Evolutionary conservation across 2,329 filamentous ascomycete species (phyloP).

Genomic region (Diaporthe helianthi): DNA sequence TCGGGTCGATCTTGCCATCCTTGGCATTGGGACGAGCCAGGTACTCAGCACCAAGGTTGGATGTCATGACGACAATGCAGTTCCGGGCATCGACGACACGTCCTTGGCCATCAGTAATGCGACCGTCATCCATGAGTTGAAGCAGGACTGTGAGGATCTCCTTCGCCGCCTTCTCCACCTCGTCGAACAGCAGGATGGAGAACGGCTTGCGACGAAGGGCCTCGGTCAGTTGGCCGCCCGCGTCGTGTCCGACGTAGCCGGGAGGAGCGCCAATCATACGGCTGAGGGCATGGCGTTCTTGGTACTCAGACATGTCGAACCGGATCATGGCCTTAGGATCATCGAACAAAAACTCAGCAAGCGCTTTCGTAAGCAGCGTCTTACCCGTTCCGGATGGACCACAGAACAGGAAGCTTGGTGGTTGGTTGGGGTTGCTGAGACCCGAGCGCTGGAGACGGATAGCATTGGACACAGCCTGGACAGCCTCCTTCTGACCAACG

Average conservation of each 20-base stretch:
- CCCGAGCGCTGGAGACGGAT: slow-evolving; percentile 95
- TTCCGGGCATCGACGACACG: slow-evolving; percentile 94
- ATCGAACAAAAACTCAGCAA: slow-evolving; percentile 98
- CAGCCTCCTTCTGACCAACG: slow-evolving; percentile 93
- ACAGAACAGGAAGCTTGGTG: slow-evolving; percentile 98
- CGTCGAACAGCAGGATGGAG: slow-evolving; percentile 96
- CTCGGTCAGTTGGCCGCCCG: slow-evolving; percentile 95
- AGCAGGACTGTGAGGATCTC: slow-evolving; percentile 95
- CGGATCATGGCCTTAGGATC: slow-evolving; percentile 97
- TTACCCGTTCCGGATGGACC: slow-evolving; percentile 98
- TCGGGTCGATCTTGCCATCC: slow-evolving; percentile 85
- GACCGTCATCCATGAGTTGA: slow-evolving; percentile 99
- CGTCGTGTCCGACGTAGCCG: slow-evolving; percentile 95
- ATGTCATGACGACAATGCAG: slow-evolving; percentile 99
- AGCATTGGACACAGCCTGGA: slow-evolving; percentile 90
- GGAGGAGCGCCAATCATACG: slow-evolving; percentile 98
- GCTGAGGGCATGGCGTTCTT: slow-evolving; percentile 93
- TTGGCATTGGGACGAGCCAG: slow-evolving; percentile 79
- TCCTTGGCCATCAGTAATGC: slow-evolving; percentile 97
- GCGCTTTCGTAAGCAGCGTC: slow-evolving; percentile 93
- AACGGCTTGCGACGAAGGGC: slow-evolving; percentile 92
- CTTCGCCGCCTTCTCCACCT: slow-evolving; percentile 98
- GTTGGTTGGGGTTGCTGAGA: slow-evolving; percentile 93
- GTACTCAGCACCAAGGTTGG: slow-evolving; percentile 93
- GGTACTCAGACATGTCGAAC: slow-evolving; percentile 99